These are phyloP conservation scores for Cladochytrium replicatum DNA, from an alignment of 192 early-diverging fungal genomes.

Conservation along the genomic window DNA sequence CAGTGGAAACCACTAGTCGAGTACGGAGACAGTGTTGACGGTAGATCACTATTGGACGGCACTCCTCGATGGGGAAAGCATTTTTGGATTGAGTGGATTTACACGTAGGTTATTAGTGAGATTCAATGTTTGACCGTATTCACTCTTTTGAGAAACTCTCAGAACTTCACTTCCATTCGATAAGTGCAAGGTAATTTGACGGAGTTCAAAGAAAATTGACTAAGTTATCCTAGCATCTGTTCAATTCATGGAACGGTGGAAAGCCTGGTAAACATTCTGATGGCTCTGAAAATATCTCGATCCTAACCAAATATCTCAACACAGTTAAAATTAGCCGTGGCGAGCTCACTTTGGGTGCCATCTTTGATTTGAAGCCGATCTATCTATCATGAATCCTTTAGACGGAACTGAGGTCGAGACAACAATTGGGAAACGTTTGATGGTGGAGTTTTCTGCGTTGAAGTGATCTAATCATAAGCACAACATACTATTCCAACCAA, in stretches of 20 bases:
- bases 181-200: neutral
- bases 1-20: neutral
- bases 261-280: no score
- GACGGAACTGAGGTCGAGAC: slow-evolving; percentile 20
- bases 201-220: neutral
- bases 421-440: slow-evolving; percentile 12
- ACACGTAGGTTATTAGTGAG: slow-evolving; percentile 1
- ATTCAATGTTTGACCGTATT: neutral
- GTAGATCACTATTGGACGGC: slow-evolving; percentile 10
- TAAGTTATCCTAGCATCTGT: slow-evolving; percentile 6
- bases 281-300: no score
- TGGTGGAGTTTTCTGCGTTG: slow-evolving; percentile 19
- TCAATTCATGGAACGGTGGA: slow-evolving; percentile 20
- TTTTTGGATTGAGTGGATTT: slow-evolving; percentile 11
- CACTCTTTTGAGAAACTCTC: slow-evolving; percentile 4
- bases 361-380: no score
- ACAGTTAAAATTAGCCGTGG: slow-evolving; percentile 18
- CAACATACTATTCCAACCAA: no score
- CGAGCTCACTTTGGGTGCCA: no score
- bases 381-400: no score
- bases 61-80: slow-evolving; percentile 5
- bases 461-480: no score
- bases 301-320: no score
- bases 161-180: slow-evolving; percentile 8
- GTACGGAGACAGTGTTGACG: neutral